These are phyloP conservation scores for Ophiocordyceps camponoti-leonardi DNA, from an alignment of 2,329 filamentous ascomycete genomes.

Conservation along the genomic window DNA sequence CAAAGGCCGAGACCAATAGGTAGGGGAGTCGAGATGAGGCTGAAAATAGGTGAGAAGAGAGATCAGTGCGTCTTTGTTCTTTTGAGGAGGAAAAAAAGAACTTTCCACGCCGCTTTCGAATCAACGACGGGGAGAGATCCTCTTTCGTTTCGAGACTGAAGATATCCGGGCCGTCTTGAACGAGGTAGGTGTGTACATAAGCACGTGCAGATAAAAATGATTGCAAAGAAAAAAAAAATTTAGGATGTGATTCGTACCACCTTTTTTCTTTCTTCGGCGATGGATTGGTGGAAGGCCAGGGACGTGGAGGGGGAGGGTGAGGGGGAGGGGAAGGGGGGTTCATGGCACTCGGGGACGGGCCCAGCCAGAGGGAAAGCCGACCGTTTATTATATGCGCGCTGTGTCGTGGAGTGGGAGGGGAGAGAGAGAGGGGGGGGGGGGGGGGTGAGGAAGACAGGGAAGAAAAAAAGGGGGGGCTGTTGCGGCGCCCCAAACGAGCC, in stretches of 20 bases:
- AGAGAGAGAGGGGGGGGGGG: neutral
- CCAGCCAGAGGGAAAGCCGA: neutral
- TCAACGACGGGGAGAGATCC: no score
- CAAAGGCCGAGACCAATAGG: neutral
- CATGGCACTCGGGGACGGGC: neutral
- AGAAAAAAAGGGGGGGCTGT: neutral
- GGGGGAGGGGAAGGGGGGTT: neutral
- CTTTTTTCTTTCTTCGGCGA: neutral
- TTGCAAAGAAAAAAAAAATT: neutral
- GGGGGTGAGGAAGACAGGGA: no score
- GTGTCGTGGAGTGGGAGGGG: neutral
- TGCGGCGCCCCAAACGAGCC: neutral
- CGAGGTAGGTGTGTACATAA: no score
- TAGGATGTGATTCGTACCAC: neutral
- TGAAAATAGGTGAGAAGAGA: neutral
- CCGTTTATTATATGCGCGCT: neutral
- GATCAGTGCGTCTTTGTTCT: neutral
- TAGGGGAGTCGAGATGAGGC: neutral
- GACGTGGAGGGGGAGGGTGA: no score
- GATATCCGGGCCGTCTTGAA: no score
- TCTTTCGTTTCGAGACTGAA: no score
- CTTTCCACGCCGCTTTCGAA: no score
- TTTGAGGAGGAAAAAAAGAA: no score
- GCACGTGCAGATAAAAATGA: no score
- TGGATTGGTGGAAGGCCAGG: neutral